Conservation (phyloP, 2,329 filamentous ascomycete species). For the Aspergillus sojae region DNA sequence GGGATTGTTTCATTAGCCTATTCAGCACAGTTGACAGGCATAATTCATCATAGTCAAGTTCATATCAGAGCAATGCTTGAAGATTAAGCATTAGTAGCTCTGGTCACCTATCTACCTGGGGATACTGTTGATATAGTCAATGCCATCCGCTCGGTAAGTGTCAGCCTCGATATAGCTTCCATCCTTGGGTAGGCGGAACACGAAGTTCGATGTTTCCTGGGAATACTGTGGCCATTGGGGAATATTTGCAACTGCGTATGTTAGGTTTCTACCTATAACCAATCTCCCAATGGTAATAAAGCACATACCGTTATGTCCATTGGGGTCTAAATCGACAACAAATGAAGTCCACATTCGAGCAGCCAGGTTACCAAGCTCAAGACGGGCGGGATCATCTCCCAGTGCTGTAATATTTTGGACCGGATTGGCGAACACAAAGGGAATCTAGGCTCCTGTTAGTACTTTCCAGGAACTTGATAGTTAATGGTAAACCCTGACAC, state of each 20-base stretch:
- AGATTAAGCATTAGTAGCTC: not conserved
- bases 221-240: constrained; percentile 29
- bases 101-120: constrained; percentile 14
- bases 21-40: not conserved
- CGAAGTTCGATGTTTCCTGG: constrained; percentile 24
- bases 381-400: constrained; percentile 26
- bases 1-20: not conserved
- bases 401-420: constrained; percentile 31
- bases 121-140: constrained; percentile 32
- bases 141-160: constrained; percentile 29
- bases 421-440: constrained; percentile 36
- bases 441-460: constrained; percentile 25
- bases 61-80: not conserved
- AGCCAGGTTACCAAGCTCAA: constrained; percentile 31
- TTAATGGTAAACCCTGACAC: not conserved
- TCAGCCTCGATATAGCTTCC: constrained; percentile 32
- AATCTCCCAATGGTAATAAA: not conserved
- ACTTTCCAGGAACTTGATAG: too few relatives aligned
- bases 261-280: not conserved
- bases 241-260: constrained; percentile 22
- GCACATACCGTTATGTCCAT: constrained; percentile 30
- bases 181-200: constrained; percentile 30
- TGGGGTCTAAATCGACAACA: constrained; percentile 30
- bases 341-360: constrained; percentile 39
- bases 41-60: not conserved